Evolutionary conservation across 768 basidiomycete species (phyloP).

Genomic region (Mycena belliarum): DNA sequence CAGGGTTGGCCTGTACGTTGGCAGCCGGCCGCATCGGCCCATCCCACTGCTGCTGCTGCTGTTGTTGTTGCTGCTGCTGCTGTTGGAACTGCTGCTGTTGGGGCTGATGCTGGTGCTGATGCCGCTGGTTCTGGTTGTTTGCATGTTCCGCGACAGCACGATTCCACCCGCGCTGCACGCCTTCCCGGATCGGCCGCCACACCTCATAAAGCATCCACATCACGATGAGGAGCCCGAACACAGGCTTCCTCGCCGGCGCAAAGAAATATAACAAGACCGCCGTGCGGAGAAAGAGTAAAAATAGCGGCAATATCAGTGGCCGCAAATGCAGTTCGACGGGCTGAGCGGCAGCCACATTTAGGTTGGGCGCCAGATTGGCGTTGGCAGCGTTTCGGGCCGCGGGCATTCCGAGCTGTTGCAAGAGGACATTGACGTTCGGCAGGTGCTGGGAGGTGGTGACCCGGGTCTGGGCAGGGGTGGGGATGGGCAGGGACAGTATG

Average conservation of each 20-base stretch:
- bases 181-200: slow-evolving; percentile 66
- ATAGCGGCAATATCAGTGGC: slow-evolving; percentile 63
- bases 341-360: slow-evolving; percentile 30
- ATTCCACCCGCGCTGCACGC: slow-evolving; percentile 34
- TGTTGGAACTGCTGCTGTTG: too few relatives aligned
- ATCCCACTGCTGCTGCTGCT: slow-evolving; percentile 28
- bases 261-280: slow-evolving; percentile 74
- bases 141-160: slow-evolving; percentile 36
- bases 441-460: slow-evolving; percentile 31
- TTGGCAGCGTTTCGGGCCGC: slow-evolving; percentile 43
- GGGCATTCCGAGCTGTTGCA: slow-evolving; percentile 67
- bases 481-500: slow-evolving; percentile 39
- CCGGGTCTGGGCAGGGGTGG: slow-evolving; percentile 24
- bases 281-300: slow-evolving; percentile 70
- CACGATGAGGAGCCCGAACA: slow-evolving; percentile 65
- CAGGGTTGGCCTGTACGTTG: slow-evolving; percentile 11
- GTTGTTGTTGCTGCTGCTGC: slow-evolving; percentile 24
- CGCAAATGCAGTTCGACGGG: slow-evolving; percentile 58
- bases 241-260: slow-evolving; percentile 69
- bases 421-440: slow-evolving; percentile 55
- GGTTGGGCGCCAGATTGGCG: slow-evolving; percentile 33
- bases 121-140: slow-evolving; percentile 19
- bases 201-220: slow-evolving; percentile 77
- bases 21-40: slow-evolving; percentile 15
- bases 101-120: too few relatives aligned